phyloP scores from a whole-genome alignment of 257 asterid genomes.

The Parsonsia alboflavescens region DNA sequence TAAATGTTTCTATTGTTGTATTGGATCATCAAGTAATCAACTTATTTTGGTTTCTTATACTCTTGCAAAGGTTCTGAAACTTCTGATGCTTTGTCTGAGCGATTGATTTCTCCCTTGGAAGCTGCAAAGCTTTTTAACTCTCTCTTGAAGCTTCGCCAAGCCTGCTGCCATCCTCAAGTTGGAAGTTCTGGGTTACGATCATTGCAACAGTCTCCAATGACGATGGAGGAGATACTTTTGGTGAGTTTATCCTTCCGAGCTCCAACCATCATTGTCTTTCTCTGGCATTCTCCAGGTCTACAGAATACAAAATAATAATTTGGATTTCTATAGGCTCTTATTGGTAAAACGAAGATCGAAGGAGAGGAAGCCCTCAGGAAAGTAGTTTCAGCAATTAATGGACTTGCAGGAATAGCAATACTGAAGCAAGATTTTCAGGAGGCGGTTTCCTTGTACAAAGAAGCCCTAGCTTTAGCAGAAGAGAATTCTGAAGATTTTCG shows the following conservation, averaged over 20 bases:
- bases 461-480: constrained; percentile 70
- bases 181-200: constrained; percentile 97
- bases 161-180: constrained; percentile 99
- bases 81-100: constrained; percentile 38
- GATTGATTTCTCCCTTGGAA: constrained; percentile 62
- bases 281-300: not conserved
- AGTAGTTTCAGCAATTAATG: constrained; percentile 84
- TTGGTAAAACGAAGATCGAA: constrained; percentile 87
- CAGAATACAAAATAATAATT: not conserved
- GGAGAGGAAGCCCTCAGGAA: constrained; percentile 94
- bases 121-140: constrained; percentile 94
- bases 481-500: constrained; percentile 81
- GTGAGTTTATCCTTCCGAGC: constrained; percentile 35
- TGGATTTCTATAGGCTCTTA: constrained; percentile 60
- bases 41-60: not conserved
- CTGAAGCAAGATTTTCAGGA: constrained; percentile 62
- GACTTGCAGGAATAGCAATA: constrained; percentile 92
- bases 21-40: not conserved
- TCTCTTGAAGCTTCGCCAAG: constrained; percentile 97
- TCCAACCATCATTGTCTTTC: not conserved
- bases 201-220: constrained; percentile 92
- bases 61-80: constrained; percentile 42
- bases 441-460: constrained; percentile 73
- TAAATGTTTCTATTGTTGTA: not conserved
- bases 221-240: constrained; percentile 93